Evolutionary conservation across 2,329 filamentous ascomycete genomes (phyloP), one percentile per base, ranked within the genome.

Genomic region (Penicillium janthinellum): DNA sequence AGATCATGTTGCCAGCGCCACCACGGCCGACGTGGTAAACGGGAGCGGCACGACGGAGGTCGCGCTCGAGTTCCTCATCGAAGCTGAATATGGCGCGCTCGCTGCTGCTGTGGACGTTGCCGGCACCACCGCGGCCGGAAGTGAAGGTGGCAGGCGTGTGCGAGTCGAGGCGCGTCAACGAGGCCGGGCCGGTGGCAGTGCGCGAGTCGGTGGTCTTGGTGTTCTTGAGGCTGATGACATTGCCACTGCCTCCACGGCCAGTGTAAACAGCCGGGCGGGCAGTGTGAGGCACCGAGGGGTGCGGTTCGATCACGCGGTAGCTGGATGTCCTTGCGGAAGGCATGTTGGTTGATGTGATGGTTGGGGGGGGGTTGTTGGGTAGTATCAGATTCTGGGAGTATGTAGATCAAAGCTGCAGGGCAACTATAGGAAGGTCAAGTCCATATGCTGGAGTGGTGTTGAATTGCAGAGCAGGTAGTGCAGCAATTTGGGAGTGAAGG

Each of bases 61-160:
- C 82, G 59, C 82, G 82, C 66, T 85, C 81, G 54, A 88, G 80
- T 69, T 88, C 86, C 77, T 88, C 86, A 72, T 88, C 86, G 75
- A 88, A 88, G 74, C 82, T 84, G 80, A 88, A 88, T 72, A 88
- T 87, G 70, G 83, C 80, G 42, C 84, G 80, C 67, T 88, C 83
- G 61, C 74, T 76, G 70, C 76, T 77, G 68, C 69, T 74, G 76
- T 83, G 80, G 63, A 85, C 76, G 70, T 86, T 86, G 63, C 84
- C 84, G 15, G 81, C 82, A 47, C 84, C 83, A 56, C 84, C 84
- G 51, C 83, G 82, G 59, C 84, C 83, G 38, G 79, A 76, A 34
- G 68, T 76, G 73, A 76, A 80, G 53, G 72, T 72, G 31, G 69
- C 55, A 67, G 80, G 69, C 60, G 73, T 54, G 55, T 78, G 79